Base-by-base conservation (phyloP, 192 early-diverging fungal genomes). In the Umbelopsis vinacea region DNA sequence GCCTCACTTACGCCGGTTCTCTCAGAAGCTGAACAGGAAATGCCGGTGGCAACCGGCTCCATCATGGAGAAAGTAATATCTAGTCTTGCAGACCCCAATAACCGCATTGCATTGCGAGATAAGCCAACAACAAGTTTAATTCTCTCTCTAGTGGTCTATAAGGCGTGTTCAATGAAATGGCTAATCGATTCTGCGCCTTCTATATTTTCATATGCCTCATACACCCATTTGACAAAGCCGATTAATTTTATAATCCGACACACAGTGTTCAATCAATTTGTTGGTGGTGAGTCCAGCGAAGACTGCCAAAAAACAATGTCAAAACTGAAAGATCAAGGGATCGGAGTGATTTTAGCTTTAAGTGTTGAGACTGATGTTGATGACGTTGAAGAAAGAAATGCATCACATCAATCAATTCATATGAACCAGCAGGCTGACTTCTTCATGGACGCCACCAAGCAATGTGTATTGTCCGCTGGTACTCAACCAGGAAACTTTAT, bases 221-320 rank as follows among this genome's bases (percentile, higher is more conserved):
- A 76, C 53, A 6, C 88, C 12, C 76, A 82, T 7, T 50, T 92
- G 50, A 68, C 78, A 11, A 52, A 66, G 2, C 81, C 80, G 1
- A 86, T 89, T 52, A 90, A 93, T 78, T 87, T 84, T 53, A 75
- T 94, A 23, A 83, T 97, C 70, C 92, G 90, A 79, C 85, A 86
- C 21, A 97, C 95, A 6, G 95, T 98, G 79, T 98, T 96, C 85
- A 86, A 87, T 50, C 95, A 96, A 79, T 95, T 95, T 81, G 93
- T 92, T 70, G 92, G 93, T 23, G 97, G 97, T 52, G 95, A 98
- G 79, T 86, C 89, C 12, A 85, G 91, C 52, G 84, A 89, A 43
- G 93, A 96, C 75, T 94, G 96, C 40, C 79, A 91, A n/a, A 86
- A 87, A 33, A 91, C 91, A 24, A 97, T 98, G 94, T 82, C 84